Evolutionary conservation across 2,329 filamentous ascomycete genomes (phyloP), one percentile per base, ranked within the genome.

Genomic region (Calycina marina): DNA sequence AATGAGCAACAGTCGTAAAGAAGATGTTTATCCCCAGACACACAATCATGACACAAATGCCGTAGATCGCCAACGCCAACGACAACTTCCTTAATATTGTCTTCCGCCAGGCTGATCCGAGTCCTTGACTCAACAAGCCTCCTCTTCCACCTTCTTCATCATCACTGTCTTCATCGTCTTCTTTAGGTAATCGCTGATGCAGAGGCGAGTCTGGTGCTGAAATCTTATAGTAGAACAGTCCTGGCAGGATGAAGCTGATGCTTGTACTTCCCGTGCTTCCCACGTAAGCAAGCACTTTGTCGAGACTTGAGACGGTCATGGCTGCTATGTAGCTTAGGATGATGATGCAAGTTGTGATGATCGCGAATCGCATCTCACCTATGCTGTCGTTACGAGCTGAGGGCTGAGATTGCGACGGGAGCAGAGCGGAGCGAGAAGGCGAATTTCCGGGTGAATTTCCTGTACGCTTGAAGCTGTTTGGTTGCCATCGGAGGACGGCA

Each of bases 141-240:
- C 42, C 44, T 40, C 71, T 59, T 1, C 68, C 62, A 22, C 69
- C 70, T 2, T 62, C 63, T 12, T 58, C 60, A 6, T 65, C 63
- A 15, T 65, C 65, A 30, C 80, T 77, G 22, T 69, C 64, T 41
- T 88, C 82, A 46, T 96, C 90, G 43, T 94, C 84, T 49, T 90
- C 85, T 54, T 96, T 96, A 40, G 84, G 63, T 6, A 96, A 62
- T 10, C 79, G 72, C 53, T 93, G 88, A 47, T 94, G 85, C 40
- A 88, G 74, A 16, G 77, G 69, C 27, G 82, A 88, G 34, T 93
- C 79, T 0, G 90, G 90, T 14, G 83, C 75, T 9, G 84, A 92
- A 38, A 98, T 96, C 58, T 96, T 96, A 61, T 96, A 98, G 57
- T 96, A 98, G 56, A 98, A 98, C 4, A 98, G 59, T 0, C 90